Conservation (phyloP, 805 yeast genomes). For the Candida dajiaensis region DNA sequence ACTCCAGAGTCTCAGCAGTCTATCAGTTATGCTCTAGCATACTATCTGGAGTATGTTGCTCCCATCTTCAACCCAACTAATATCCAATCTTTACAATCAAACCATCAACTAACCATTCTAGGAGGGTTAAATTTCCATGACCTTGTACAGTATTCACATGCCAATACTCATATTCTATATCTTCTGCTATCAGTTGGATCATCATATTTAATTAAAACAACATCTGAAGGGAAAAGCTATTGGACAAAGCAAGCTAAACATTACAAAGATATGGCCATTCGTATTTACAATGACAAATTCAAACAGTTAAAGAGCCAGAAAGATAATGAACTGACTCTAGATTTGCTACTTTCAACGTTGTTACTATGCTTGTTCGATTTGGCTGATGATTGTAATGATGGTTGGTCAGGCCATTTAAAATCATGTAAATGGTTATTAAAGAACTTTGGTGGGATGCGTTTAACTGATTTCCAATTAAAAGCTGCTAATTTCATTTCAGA, state of each 20-base stretch:
- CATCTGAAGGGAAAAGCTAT: background rate
- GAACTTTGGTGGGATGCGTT: background rate
- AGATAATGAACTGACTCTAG: background rate
- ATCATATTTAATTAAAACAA: conserved; percentile 1
- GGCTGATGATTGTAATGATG: conserved; percentile 7
- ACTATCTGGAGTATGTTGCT: conserved; percentile 4
- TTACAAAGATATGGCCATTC: conserved; percentile 1
- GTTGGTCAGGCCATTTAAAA: conserved; percentile 6
- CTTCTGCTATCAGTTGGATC: conserved; percentile 7
- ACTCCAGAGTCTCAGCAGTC: background rate
- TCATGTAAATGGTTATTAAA: conserved; percentile 1
- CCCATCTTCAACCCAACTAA: conserved; percentile 9
- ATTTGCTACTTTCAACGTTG: conserved; percentile 6
- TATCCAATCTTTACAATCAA: background rate
- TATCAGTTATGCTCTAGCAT: conserved; percentile 2
- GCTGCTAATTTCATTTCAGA: conserved; percentile 2
- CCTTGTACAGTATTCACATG: conserved; percentile 3
- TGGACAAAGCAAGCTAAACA: conserved; percentile 3
- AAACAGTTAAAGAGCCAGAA: background rate
- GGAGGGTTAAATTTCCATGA: conserved; percentile 2
- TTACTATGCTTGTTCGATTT: conserved; percentile 6
- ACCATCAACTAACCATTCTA: background rate
- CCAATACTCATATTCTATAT: conserved; percentile 1
- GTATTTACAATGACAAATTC: background rate
- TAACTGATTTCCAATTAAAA: background rate